Percentiles rank a stretch among this genome's conserved stretches.
These are phyloP conservation scores for Cucumis sativus DNA, from an alignment of 306 rosid species.

Conservation along the genomic window DNA sequence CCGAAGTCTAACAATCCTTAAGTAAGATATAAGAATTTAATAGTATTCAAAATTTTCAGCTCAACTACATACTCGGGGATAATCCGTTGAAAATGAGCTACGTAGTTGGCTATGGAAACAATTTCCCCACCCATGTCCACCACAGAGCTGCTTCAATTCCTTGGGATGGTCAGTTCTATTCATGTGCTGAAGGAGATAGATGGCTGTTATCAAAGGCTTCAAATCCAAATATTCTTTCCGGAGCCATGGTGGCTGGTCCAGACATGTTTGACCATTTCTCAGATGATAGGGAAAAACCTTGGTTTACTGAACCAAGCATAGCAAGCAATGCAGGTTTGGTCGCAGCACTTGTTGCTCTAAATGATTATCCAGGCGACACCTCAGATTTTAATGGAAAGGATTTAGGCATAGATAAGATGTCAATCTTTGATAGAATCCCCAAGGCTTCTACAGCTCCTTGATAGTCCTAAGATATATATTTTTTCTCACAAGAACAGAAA, in stretches of 20 bases:
- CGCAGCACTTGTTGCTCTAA: constrained; percentile 71
- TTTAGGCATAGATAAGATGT: constrained; percentile 44
- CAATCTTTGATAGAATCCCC: constrained; percentile 24
- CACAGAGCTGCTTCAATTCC: constrained; percentile 76
- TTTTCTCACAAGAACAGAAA: neutral
- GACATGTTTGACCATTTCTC: constrained; percentile 34
- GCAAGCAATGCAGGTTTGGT: constrained; percentile 80
- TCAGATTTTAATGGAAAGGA: constrained; percentile 15
- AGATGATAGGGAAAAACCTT: constrained; percentile 45
- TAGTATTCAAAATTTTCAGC: constrained; percentile 20
- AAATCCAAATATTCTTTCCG: constrained; percentile 53
- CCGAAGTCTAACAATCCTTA: neutral
- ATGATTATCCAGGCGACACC: constrained; percentile 28
- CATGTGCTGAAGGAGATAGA: constrained; percentile 36
- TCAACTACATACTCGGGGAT: constrained; percentile 63
- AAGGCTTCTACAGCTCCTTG: neutral
- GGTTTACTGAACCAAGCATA: constrained; percentile 61
- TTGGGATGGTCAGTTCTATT: constrained; percentile 33
- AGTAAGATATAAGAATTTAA: neutral
- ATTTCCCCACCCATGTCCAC: constrained; percentile 56
- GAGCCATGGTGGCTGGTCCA: constrained; percentile 86
- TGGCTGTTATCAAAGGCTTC: constrained; percentile 42
- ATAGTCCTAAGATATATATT: neutral
- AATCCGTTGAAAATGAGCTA: constrained; percentile 77
- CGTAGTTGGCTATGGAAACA: constrained; percentile 55